These are phyloP conservation scores for Triangularia verruculosa DNA, from an alignment of 2,329 filamentous ascomycete genomes.

Conservation along the genomic window DNA sequence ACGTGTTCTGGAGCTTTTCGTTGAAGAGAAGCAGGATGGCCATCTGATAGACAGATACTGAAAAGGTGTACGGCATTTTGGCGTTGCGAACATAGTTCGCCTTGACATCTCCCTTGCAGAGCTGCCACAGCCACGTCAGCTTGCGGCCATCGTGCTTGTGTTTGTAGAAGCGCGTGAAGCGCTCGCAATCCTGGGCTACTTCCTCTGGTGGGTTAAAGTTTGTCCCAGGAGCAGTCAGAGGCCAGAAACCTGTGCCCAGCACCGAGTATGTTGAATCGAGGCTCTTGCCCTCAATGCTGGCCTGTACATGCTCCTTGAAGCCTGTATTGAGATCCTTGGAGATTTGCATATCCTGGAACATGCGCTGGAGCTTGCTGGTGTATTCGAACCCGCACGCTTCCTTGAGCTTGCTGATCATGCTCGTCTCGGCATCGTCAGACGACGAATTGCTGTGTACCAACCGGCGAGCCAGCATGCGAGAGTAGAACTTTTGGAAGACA, in stretches of 20 bases:
- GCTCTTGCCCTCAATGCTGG: conserved; percentile 58
- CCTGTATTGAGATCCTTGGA: conserved; percentile 93
- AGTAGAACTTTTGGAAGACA: conserved; percentile 99
- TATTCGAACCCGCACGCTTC: conserved; percentile 98
- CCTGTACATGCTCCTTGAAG: conserved; percentile 72
- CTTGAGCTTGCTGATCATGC: conserved; percentile 99
- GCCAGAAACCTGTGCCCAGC: conserved; percentile 96
- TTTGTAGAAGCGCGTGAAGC: conserved; percentile 88
- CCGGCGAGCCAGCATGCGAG: conserved; percentile 90
- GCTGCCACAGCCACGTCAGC: conserved; percentile 95
- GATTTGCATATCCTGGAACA: conserved; percentile 99
- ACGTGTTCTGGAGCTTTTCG: conserved; percentile 78
- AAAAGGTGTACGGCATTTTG: conserved; percentile 93
- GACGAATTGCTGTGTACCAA: conserved; percentile 93
- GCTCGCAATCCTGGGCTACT: conserved; percentile 82
- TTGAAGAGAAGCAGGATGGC: conserved; percentile 94
- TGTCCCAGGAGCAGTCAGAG: conserved; percentile 79
- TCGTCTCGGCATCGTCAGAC: conserved; percentile 95
- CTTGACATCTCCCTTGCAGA: conserved; percentile 96
- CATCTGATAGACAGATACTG: conserved; percentile 98
- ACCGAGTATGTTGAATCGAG: conserved; percentile 90
- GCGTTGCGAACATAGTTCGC: conserved; percentile 85
- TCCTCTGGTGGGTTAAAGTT: conserved; percentile 84
- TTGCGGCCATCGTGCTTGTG: conserved; percentile 96
- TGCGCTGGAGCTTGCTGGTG: conserved; percentile 97